phyloP scores from a whole-genome alignment of 495 filamentous ascomycete species.

The Aspergillus ellipticus region DNA sequence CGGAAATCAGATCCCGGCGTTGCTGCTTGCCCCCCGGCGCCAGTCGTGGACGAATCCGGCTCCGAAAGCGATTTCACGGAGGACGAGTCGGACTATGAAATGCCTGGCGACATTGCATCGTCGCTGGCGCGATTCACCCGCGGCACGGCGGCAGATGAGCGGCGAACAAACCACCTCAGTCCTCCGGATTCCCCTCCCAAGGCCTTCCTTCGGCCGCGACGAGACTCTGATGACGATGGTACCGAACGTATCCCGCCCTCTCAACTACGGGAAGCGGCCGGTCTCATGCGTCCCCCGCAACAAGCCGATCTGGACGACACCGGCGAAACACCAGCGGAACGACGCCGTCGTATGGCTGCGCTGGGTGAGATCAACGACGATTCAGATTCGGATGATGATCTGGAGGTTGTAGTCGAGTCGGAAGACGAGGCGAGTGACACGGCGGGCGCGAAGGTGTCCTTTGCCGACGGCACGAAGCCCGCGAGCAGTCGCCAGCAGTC shows the following conservation, averaged over 20 bases:
- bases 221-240: constrained; percentile 57
- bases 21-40: background rate
- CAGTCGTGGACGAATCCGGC: constrained; percentile 20
- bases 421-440: constrained; percentile 31
- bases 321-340: constrained; percentile 79
- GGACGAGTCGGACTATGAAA: constrained; percentile 26
- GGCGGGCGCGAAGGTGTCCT: constrained; percentile 29
- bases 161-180: constrained; percentile 39
- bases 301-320: constrained; percentile 39
- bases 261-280: constrained; percentile 35
- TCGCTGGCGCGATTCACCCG: constrained; percentile 42
- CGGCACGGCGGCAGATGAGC: constrained; percentile 47
- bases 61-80: constrained; percentile 30
- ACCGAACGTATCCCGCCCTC: constrained; percentile 52
- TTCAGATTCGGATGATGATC: constrained; percentile 58
- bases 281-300: constrained; percentile 22
- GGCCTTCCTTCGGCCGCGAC: constrained; percentile 29
- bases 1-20: constrained; percentile 12
- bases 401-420: constrained; percentile 29
- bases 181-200: constrained; percentile 18
- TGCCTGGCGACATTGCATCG: constrained; percentile 42
- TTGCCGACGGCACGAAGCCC: constrained; percentile 31
- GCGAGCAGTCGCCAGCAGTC: constrained; percentile 4
- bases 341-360: constrained; percentile 77
- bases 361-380: constrained; percentile 64